Base-by-base conservation (phyloP, 208 protist genomes). In the Acanthamoeba royreba region DNA sequence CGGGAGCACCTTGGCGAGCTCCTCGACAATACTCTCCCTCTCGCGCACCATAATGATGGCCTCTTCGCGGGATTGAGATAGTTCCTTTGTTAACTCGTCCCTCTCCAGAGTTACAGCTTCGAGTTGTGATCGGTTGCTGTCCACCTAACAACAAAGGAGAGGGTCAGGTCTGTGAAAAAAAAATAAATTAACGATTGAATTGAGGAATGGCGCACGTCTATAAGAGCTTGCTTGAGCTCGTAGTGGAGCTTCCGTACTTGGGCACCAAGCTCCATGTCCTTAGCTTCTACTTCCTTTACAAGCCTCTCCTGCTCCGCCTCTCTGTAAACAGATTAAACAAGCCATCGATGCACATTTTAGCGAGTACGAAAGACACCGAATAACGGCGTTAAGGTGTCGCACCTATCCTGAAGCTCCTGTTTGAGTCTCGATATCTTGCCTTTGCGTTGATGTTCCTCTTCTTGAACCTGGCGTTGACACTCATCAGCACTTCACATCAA, bases 221-320 rank as follows among this genome's bases (percentile, higher is more conserved):
- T 38, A 7, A 83, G 72, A 15, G 72, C 72, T 43, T 83, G 72
- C 72, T 83, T 25, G 42, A 83, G 72, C 72, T 83, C 72, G 72
- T 83, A 83, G 72, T 83, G 72, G 22, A 83, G 72, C 28, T 43
- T 38, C 42, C 72, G 45, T 38, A 83, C 72, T 43, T 83, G 72
- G 42, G 72, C 45, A 43, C 72, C 72, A 0, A 83, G 72, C 72
- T 83, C 72, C 72, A 83, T 83, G 72, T 83, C 72, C 72, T 83
- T 83, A 43, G 45, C 52, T 43, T 83, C 72, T 25, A 83, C 72
- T 43, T 83, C 72, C 25, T 43, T 0, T 19, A 83, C 15, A 17
- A 83, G 72, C 19, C 72, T 4, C 42, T 83, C 72, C 72, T 83
- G 45, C 42, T 83, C 72, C 11, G 72, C 22, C 72, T 83, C 72